These are phyloP conservation scores for Endotrypanum monterogeii DNA, from an alignment of 208 protist species.

Conservation along the genomic window DNA sequence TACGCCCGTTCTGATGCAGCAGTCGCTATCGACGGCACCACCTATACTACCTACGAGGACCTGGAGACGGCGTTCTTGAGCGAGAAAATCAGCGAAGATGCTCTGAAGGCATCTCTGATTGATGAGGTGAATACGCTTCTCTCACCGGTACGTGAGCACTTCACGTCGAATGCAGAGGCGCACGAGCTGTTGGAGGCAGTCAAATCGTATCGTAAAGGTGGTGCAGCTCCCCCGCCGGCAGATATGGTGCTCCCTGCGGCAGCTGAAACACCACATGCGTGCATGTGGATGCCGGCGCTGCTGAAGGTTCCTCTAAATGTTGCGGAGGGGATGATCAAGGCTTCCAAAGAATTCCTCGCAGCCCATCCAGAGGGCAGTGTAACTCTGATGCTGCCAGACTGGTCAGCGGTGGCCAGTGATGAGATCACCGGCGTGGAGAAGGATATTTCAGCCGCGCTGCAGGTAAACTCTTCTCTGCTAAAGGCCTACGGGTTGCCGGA, in stretches of 20 bases:
- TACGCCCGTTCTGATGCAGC: slow-evolving; percentile 63
- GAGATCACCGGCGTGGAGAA: slow-evolving; percentile 81
- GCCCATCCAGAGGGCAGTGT: slow-evolving; percentile 54
- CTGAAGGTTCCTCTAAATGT: slow-evolving; percentile 66
- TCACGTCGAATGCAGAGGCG: slow-evolving; percentile 82
- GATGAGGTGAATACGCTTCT: slow-evolving; percentile 90
- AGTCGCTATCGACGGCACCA: slow-evolving; percentile 47
- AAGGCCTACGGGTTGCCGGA: slow-evolving; percentile 47
- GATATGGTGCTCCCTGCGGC: slow-evolving; percentile 10
- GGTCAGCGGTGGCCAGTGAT: slow-evolving; percentile 74
- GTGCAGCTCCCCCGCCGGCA: slow-evolving; percentile 17
- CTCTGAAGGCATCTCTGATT: slow-evolving; percentile 87
- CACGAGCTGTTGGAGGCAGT: slow-evolving; percentile 88
- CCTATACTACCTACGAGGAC: slow-evolving; percentile 78
- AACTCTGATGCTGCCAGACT: slow-evolving; percentile 79
- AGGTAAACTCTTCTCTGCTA: slow-evolving; percentile 69
- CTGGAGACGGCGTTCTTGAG: slow-evolving; percentile 83
- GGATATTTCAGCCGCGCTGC: slow-evolving; percentile 70
- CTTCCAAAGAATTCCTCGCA: slow-evolving; percentile 52
- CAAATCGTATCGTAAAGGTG: slow-evolving; percentile 71
- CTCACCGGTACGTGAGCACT: slow-evolving; percentile 96
- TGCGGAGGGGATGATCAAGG: slow-evolving; percentile 48
- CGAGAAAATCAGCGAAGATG: slow-evolving; percentile 61
- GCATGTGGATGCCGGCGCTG: slow-evolving; percentile 72
- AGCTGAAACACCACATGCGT: slow-evolving; percentile 50